Base-by-base conservation (phyloP, 83 land plant genomes). In the Picea abies region DNA sequence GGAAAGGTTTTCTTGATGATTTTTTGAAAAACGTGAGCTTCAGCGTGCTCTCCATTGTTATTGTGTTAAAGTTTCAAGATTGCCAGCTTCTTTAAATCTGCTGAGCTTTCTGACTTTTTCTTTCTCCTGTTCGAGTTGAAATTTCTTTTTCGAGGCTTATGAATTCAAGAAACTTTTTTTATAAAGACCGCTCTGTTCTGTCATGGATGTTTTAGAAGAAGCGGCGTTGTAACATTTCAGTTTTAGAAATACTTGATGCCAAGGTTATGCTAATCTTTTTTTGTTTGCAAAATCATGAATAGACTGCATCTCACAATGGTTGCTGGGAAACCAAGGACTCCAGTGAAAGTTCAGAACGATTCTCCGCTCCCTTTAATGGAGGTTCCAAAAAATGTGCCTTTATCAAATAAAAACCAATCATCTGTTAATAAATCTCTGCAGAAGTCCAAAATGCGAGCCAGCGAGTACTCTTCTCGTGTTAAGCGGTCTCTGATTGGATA, bases 401-500 rank as follows among this genome's bases (percentile, higher is more conserved):
- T 73, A 25, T 73, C 77, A 9, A 73, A 44, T 73, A 73, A 73
- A 39, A 73, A 73, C 56, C 49, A 73, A 20, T 73, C 77, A 23
- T 73, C 77, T 7, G 77, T 39, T n/a, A 73, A 73, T 47, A 73
- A 47, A 47, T 73, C 77, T n/a, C 77, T 41, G 56, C 77, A 73
- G 77, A 73, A 73, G 76, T 72, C 76, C 52, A 72, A 72, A 72
- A 49, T 72, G 41, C 76, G 76, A 41, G 76, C 76, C 12, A 72
- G 76, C 17, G 76, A 72, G 25, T 72, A 72, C 76, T 72, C 88
- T n/a, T 75, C 87, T 17, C 79, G 91, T 17, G 86, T 82, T 4
- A 89, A 89, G 63, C 81, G 91, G 20, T 89, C 89, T 20, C 58
- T 89, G 17, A 81, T 87, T 29, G 83, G 86, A 1, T 90, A 89